A percentile compares a stretch with the other conserved stretches of the same genome.
These are phyloP conservation scores for Colletotrichum spaethianum DNA, from an alignment of 2,329 filamentous ascomycete species.

Conservation along the genomic window DNA sequence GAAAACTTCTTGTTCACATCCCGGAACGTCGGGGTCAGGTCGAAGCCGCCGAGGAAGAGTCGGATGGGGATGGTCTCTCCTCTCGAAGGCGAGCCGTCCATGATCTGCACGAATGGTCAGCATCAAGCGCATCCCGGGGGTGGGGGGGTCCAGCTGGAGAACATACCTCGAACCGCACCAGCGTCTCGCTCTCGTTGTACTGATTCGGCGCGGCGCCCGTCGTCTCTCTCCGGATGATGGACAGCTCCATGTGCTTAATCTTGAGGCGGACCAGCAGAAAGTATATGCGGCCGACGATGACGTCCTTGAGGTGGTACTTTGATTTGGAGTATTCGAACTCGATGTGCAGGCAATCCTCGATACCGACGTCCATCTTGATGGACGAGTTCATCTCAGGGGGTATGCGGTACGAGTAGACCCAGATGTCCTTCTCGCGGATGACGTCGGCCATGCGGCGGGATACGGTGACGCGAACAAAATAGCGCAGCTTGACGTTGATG, in stretches of 20 bases:
- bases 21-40: conserved; percentile 96
- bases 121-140: conserved; percentile 2
- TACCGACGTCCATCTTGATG: conserved; percentile 99
- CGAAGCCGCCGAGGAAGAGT: conserved; percentile 96
- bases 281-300: conserved; percentile 98
- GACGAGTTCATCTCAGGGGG: conserved; percentile 97
- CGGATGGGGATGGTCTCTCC: conserved; percentile 96
- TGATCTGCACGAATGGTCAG: conserved; percentile 73
- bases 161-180: conserved; percentile 92
- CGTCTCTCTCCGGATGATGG: conserved; percentile 96
- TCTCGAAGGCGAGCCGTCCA: conserved; percentile 98
- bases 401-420: conserved; percentile 99
- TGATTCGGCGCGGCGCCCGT: conserved; percentile 97
- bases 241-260: conserved; percentile 99
- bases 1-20: conserved; percentile 99
- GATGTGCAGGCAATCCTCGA: conserved; percentile 98
- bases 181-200: conserved; percentile 98
- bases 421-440: conserved; percentile 98
- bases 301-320: conserved; percentile 99
- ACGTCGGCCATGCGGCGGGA: conserved; percentile 98
- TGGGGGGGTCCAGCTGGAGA: no score
- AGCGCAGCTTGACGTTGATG: conserved; percentile 99
- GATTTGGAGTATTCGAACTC: conserved; percentile 99
- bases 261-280: conserved; percentile 97
- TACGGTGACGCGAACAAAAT: conserved; percentile 97